Conservation (phyloP, 164 flowering plant species). For the Umbellularia californica region DNA sequence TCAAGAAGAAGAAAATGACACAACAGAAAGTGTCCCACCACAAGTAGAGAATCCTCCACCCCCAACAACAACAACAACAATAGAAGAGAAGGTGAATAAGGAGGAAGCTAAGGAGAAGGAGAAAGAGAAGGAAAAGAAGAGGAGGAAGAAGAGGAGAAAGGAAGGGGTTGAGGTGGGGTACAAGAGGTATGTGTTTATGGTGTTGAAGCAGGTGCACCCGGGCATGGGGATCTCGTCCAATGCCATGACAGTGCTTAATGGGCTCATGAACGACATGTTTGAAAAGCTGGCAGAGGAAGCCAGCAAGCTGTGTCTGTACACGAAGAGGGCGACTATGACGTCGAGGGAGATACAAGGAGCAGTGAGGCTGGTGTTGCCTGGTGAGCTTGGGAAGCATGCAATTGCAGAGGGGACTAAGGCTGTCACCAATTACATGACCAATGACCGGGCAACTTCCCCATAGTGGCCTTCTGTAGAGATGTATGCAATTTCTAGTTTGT, state of each 20-base stretch:
- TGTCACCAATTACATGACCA: slow-evolving; percentile 24
- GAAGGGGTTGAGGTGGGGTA: slow-evolving; percentile 16
- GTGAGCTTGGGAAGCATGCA: slow-evolving; percentile 82
- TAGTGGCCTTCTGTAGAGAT: not conserved
- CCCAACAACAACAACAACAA: not conserved
- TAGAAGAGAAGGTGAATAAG: not conserved
- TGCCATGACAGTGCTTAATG: slow-evolving; percentile 63
- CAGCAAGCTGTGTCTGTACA: slow-evolving; percentile 32
- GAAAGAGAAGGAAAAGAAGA: not conserved
- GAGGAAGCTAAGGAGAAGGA: not conserved
- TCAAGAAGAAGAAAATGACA: too few species aligned
- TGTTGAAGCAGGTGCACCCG: slow-evolving; percentile 84
- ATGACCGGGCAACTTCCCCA: not conserved
- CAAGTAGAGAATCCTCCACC: not conserved
- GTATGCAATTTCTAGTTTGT: too few species aligned
- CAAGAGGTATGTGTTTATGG: slow-evolving; percentile 58
- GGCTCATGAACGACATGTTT: slow-evolving; percentile 74
- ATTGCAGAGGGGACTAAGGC: slow-evolving; percentile 79
- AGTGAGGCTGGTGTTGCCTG: slow-evolving; percentile 71
- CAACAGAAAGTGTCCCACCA: too few species aligned
- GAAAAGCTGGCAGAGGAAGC: slow-evolving; percentile 73
- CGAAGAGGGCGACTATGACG: slow-evolving; percentile 43
- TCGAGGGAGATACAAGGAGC: slow-evolving; percentile 77
- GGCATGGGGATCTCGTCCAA: slow-evolving; percentile 51
- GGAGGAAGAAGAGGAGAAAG: not conserved